Evolutionary conservation across 345 rosid genomes (phyloP).

Genomic region (Eucalyptus curtisii): DNA sequence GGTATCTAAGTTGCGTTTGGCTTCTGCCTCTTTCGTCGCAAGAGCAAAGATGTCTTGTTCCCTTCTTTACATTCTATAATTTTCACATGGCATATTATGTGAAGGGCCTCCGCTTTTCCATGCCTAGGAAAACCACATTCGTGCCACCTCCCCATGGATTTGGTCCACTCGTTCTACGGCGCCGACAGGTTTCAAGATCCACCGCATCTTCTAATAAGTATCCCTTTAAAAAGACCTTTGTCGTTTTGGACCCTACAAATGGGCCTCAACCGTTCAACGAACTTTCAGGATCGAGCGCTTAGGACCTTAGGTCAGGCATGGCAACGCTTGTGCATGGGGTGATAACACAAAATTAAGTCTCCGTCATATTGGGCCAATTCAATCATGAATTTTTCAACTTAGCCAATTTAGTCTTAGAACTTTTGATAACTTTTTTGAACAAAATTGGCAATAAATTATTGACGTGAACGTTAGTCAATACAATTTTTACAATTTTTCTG

Average conservation of each 20-base stretch:
- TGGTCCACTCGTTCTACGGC: too few species aligned
- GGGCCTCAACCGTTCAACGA: background rate
- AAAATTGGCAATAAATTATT: background rate
- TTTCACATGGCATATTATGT: background rate
- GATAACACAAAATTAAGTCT: background rate
- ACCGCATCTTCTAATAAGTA: too few species aligned
- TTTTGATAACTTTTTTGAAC: background rate
- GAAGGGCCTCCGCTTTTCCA: background rate
- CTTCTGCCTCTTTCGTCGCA: background rate
- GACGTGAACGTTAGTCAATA: rapidly evolving
- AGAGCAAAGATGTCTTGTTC: background rate
- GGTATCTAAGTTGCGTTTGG: background rate
- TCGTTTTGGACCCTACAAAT: background rate
- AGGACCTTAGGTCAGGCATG: background rate
- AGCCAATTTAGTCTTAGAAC: rapidly evolving
- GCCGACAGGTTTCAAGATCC: too few species aligned
- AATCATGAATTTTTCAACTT: background rate
- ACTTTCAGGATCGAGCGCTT: background rate
- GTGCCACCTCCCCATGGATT: too few species aligned
- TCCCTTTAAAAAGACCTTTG: too few species aligned
- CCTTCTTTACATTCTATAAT: background rate
- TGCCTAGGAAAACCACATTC: background rate
- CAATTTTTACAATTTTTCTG: background rate
- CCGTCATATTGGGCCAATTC: rapidly evolving
- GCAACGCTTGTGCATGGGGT: background rate